Percentiles rank a stretch among this genome's conserved stretches.
phyloP scores from a whole-genome alignment of 306 rosid genomes.

The Casuarina equisetifolia region DNA sequence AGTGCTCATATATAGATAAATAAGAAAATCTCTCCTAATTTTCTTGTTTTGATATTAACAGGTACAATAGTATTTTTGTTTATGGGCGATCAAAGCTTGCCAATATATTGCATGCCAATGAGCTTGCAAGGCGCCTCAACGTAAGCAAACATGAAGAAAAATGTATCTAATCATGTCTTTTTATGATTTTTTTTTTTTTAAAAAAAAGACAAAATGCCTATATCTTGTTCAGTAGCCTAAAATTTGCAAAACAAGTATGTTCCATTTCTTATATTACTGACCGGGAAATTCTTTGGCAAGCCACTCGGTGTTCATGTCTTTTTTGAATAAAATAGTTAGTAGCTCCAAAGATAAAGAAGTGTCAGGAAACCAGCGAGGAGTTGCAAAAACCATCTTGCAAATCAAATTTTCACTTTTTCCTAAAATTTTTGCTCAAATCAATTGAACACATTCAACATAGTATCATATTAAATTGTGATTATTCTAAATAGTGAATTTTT shows the following conservation, averaged over 20 bases:
- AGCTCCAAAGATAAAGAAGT: neutral
- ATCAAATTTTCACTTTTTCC: neutral
- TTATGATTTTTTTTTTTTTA: neutral
- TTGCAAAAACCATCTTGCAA: no score
- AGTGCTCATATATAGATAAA: constrained; percentile 1
- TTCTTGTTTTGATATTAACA: constrained; percentile 24
- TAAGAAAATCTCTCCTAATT: constrained; percentile 9
- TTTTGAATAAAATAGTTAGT: neutral
- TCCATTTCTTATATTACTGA: neutral
- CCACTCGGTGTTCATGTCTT: neutral
- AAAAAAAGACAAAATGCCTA: neutral
- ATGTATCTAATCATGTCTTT: neutral
- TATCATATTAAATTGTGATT: neutral
- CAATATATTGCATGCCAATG: constrained; percentile 73
- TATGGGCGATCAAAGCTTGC: constrained; percentile 88
- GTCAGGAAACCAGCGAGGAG: neutral
- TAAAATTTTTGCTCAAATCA: neutral
- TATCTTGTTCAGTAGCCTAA: neutral
- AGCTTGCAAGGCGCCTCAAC: constrained; percentile 79
- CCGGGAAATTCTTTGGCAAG: neutral
- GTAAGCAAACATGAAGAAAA: constrained; percentile 29
- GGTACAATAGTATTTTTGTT: constrained; percentile 52
- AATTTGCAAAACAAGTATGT: neutral
- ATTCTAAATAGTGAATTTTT: neutral
- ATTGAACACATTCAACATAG: neutral